These are phyloP conservation scores for Ophiocordyceps camponoti-saundersi DNA, from an alignment of 2,329 filamentous ascomycete species.

Conservation along the genomic window DNA sequence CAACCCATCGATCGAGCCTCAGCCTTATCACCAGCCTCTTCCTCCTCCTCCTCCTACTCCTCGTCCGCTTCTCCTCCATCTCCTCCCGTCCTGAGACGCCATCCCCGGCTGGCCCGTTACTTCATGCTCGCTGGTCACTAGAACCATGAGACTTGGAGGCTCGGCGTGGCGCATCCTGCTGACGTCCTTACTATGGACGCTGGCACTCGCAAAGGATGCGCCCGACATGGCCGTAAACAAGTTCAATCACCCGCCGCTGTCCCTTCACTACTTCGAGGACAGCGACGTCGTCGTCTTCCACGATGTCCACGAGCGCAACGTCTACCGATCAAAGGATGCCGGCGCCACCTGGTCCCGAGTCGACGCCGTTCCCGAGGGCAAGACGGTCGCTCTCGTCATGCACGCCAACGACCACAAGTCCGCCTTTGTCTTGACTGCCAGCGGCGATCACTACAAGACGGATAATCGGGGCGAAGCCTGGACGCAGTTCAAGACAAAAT, in stretches of 20 bases:
- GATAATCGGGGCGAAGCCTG: slow-evolving; percentile 70
- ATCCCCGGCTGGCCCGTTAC: slow-evolving; percentile 1
- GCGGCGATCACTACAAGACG: slow-evolving; percentile 64
- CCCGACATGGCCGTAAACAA: slow-evolving; percentile 48
- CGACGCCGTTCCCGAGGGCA: slow-evolving; percentile 44
- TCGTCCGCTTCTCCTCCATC: neutral
- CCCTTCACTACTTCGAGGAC: slow-evolving; percentile 81
- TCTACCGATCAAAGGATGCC: slow-evolving; percentile 68
- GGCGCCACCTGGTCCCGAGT: slow-evolving; percentile 61
- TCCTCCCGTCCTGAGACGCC: neutral
- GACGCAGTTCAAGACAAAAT: slow-evolving; percentile 51
- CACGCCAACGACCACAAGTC: slow-evolving; percentile 65
- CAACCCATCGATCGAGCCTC: too few relatives aligned
- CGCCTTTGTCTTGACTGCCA: slow-evolving; percentile 62
- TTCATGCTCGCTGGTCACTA: slow-evolving; percentile 7
- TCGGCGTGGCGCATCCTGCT: slow-evolving; percentile 31
- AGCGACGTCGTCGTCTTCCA: slow-evolving; percentile 67
- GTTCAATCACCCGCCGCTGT: slow-evolving; percentile 49
- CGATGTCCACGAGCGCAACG: slow-evolving; percentile 42
- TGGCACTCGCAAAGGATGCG: slow-evolving; percentile 36
- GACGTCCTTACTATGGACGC: slow-evolving; percentile 23
- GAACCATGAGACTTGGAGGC: slow-evolving; percentile 36
- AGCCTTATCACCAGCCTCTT: neutral
- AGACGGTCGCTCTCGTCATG: slow-evolving; percentile 47
- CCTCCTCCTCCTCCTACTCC: neutral